Evolutionary conservation across 2,329 filamentous ascomycete species (phyloP), one percentile per base, ranked within the genome.

Genomic region (Ophiostoma ulmi): DNA sequence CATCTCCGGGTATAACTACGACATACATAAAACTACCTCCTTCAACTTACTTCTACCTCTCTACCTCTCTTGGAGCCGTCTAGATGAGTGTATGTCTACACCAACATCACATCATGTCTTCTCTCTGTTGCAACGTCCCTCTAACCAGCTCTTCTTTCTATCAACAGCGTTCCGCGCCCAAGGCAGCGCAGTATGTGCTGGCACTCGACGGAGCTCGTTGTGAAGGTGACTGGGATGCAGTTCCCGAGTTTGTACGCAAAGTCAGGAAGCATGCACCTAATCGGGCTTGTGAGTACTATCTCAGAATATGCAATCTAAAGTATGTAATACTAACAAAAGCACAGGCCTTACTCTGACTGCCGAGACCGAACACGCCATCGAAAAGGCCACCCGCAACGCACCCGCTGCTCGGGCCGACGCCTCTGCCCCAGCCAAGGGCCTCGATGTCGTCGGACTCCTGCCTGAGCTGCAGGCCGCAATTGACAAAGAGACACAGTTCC

Each of bases 181-280:
- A 99, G 83, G 94, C 90, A 73, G 86, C 86, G 75, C 88, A 90
- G 78, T 98, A 98, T 80, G 86, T 97, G 75, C 85, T 87, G 78
- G 88, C 89, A 80, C 87, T 99, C 77, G 92, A 98, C 79, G 86
- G 90, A 75, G 93, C 93, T 74, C 91, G 95, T 77, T 97, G 93
- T 80, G 89, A 94, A 77, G 93, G 91, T 69, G 90, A 89, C 79
- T 99, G 95, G 95, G 85, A 88, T 75, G 88, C 91, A 39, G 86
- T 98, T 39, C 92, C 92, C 36, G 94, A 98, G 81, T 86, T 97
- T 74, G 90, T 95, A 76, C 89, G 94, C 79, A 99, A 99, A 81
- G 87, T 98, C 77, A 91, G 91, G 77, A 98, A 99, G 80, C 94
- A 99, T 85, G 92, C 93, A 76, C 90, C 93, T 58, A 87, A 91